Evolutionary conservation across 2,329 filamentous ascomycete species (phyloP).

Genomic region (Neurospora crassa): DNA sequence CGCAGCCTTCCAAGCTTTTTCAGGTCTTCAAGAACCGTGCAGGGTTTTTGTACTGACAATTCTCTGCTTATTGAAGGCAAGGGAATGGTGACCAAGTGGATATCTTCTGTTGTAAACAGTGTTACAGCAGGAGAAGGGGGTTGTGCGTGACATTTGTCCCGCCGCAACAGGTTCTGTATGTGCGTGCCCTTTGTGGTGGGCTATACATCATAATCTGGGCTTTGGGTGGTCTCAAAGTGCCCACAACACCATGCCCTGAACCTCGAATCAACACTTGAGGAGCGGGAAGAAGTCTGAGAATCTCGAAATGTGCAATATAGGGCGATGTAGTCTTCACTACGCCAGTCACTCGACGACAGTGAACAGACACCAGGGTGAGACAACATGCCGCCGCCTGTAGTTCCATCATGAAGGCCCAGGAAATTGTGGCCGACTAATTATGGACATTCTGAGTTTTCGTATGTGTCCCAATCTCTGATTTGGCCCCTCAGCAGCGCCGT

Average conservation of each 20-base stretch:
- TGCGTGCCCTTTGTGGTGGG: not conserved
- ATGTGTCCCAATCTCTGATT: not conserved
- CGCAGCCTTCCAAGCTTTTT: not conserved
- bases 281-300: not conserved
- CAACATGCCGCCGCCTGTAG: not conserved
- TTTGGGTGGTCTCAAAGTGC: not conserved
- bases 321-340: not conserved
- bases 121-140: not conserved
- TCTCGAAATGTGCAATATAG: not conserved
- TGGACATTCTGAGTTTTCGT: not conserved
- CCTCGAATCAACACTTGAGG: not conserved
- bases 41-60: not conserved
- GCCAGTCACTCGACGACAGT: not conserved
- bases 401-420: not conserved
- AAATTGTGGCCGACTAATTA: not conserved
- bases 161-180: not conserved
- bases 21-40: not conserved
- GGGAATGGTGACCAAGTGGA: not conserved
- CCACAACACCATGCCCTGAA: not conserved
- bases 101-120: not conserved
- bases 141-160: not conserved
- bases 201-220: not conserved
- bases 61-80: not conserved
- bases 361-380: not conserved
- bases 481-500: not conserved